A percentile compares a stretch with the other conserved stretches of the same genome.
Evolutionary conservation across 441 rosid species (phyloP).

Genomic region (Erysimum cheiri): DNA sequence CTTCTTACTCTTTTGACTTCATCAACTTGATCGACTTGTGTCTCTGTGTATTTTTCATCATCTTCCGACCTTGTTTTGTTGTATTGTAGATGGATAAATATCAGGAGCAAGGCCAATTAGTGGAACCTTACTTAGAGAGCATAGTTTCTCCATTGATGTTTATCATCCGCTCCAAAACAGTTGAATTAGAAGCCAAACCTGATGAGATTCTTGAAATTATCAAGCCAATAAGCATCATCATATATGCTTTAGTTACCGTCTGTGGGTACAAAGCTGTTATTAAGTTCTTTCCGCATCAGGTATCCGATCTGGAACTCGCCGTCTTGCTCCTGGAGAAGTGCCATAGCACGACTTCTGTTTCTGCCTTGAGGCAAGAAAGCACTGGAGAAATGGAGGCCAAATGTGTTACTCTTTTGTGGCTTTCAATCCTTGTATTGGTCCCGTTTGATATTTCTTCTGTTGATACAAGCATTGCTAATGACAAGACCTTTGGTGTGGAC

Average conservation of each 20-base stretch:
- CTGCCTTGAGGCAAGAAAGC: conserved; percentile 85
- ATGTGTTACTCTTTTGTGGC: conserved; percentile 91
- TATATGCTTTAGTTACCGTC: conserved; percentile 83
- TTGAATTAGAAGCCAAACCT: conserved; percentile 56
- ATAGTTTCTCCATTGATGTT: conserved; percentile 83
- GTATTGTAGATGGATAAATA: conserved; percentile 80
- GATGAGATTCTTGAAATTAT: conserved; percentile 63
- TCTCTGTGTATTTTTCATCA: not conserved
- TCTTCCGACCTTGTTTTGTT: not conserved
- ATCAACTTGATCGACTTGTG: not conserved
- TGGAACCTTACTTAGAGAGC: conserved; percentile 88
- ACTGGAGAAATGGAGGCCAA: conserved; percentile 98
- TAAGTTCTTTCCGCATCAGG: conserved; percentile 94
- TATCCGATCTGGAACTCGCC: conserved; percentile 89
- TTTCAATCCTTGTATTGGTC: conserved; percentile 87
- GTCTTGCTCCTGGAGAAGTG: conserved; percentile 86
- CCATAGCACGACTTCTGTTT: conserved; percentile 56
- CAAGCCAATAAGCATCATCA: conserved; percentile 77
- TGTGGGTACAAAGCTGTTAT: conserved; percentile 89
- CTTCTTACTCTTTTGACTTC: conserved; percentile 12
- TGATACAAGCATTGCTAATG: conserved; percentile 72
- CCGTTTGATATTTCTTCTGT: conserved; percentile 95
- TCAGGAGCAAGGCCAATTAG: conserved; percentile 84
- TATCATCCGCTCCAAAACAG: conserved; percentile 63
- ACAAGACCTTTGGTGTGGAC: conserved; percentile 47